Evolutionary conservation across 371 early-diverging fungal species (phyloP), one percentile per base, ranked within the genome.

Genomic region (Funneliformis caledonium): DNA sequence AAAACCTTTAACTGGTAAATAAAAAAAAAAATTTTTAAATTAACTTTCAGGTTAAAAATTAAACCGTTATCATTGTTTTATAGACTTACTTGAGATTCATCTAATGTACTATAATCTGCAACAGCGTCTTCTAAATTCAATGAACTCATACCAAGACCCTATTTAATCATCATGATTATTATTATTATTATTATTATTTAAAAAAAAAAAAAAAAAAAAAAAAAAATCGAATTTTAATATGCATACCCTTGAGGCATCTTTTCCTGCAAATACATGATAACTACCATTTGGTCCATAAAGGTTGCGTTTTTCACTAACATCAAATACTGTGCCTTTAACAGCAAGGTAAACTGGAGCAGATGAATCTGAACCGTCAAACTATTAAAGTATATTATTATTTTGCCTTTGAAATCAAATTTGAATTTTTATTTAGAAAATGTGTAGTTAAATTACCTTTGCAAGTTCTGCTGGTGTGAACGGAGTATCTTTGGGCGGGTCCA

Each of bases 281-380:
- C 92, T 89, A 47, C 87, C 87, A 26, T 89, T 92, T 47, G 88
- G 87, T 22, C 92, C 92, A 83, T 96, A 96, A 76, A 91, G 87
- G 50, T 86, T 86, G 37, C 85, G 87, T 80, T 93, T 94, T 64
- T 85, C 84, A 1, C 91, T 85, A 7, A 96, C 96, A 83, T 96
- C 96, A 82, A 93, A 96, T 4, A 96, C 89, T 69, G 87, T 89
- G 10, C 96, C 95, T 78, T 93, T 94, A 82, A 96, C 91, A 47
- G 93, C 95, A 19, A 96, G 90, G 83, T 94, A 96, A 80, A 96
- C 92, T 22, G 94, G 92, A 82, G 87, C 84, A 37, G 83, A 84
- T 11, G 89, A 88, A 78, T 94, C 91, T 11, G 86, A 81, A 67
- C 96, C 96, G 82, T 95, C 91, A 80, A 90, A 90, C 82, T 91